Evolutionary conservation across 192 early-diverging fungal species (phyloP).

Genomic region (Entomortierella beljakovae): DNA sequence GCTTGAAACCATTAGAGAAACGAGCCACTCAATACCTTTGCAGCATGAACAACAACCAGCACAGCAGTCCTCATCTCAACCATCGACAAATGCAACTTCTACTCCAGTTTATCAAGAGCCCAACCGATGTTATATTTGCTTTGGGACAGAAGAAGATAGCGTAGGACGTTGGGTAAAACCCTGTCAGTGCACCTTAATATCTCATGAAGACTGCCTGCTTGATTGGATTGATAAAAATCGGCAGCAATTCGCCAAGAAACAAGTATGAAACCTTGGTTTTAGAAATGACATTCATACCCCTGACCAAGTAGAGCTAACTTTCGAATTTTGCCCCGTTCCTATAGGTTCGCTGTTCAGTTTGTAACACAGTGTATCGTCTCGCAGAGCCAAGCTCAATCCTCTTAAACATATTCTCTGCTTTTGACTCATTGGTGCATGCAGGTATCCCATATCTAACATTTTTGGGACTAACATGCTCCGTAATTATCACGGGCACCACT

Average conservation of each 20-base stretch:
- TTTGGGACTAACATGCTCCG: constrained; percentile 68
- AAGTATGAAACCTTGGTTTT: constrained; percentile 32
- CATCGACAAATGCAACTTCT: background rate
- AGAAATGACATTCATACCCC: background rate
- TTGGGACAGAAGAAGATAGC: constrained; percentile 72
- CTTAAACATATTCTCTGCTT: constrained; percentile 60
- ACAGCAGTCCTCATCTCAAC: constrained; percentile 1
- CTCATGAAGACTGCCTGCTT: constrained; percentile 81
- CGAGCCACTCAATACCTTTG: constrained; percentile 8
- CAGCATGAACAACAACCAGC: constrained; percentile 4
- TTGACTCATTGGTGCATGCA: constrained; percentile 67
- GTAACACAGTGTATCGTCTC: constrained; percentile 71
- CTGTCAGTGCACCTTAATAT: constrained; percentile 80
- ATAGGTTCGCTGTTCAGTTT: constrained; percentile 79
- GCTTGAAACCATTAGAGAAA: constrained; percentile 25
- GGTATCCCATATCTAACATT: constrained; percentile 72
- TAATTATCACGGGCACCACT: constrained; percentile 72
- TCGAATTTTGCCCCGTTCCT: background rate
- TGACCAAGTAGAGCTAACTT: no score
- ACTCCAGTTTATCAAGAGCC: constrained; percentile 34
- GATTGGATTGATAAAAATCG: constrained; percentile 82
- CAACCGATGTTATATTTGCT: constrained; percentile 80
- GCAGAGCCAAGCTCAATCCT: constrained; percentile 64
- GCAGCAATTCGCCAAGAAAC: constrained; percentile 57
- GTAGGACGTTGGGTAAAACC: constrained; percentile 75